Conservation (phyloP, 257 asterid species). For the Pogostemon cablin region DNA sequence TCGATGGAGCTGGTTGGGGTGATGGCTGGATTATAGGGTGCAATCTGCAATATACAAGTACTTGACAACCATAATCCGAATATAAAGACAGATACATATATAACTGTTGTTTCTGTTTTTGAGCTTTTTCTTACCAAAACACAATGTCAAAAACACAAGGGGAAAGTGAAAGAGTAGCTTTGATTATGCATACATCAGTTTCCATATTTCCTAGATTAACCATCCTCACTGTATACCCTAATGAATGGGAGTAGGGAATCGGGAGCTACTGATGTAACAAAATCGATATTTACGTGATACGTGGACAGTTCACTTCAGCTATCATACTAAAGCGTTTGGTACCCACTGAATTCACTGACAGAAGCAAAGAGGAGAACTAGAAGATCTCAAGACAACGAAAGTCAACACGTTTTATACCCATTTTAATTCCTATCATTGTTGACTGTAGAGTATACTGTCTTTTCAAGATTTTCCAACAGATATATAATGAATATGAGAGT, state of each 20-base stretch:
- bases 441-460: neutral
- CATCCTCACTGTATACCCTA: neutral
- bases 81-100: neutral
- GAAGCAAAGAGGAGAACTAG: constrained; percentile 12
- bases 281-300: too few relatives aligned
- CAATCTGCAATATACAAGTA: constrained; percentile 53
- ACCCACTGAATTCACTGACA: neutral
- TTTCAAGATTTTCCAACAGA: neutral
- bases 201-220: too few relatives aligned
- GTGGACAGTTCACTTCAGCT: too few relatives aligned
- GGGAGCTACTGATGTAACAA: too few relatives aligned
- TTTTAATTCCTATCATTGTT: neutral
- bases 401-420: neutral
- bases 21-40: constrained; percentile 74
- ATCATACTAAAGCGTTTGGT: neutral
- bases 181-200: too few relatives aligned
- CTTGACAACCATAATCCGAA: constrained; percentile 1
- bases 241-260: neutral
- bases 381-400: too few relatives aligned
- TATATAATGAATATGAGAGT: neutral
- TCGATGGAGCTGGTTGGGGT: constrained; percentile 88
- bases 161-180: neutral
- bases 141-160: neutral
- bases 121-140: neutral
- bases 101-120: neutral